These are phyloP conservation scores for Iberis pinnata DNA, from an alignment of 345 rosid genomes.

Conservation along the genomic window DNA sequence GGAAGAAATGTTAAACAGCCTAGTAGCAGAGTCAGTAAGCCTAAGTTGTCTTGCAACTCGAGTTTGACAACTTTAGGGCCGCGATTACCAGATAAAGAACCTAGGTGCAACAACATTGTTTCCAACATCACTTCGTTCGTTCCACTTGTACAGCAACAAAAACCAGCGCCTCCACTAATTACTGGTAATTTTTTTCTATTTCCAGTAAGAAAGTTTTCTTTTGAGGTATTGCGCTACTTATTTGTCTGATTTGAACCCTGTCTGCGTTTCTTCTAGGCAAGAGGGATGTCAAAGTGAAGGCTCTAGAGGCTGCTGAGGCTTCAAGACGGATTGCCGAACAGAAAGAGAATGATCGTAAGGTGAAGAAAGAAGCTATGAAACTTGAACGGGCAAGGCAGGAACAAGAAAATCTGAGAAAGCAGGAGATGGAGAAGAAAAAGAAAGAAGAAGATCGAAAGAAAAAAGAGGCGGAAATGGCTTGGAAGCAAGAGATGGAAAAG, in stretches of 20 bases:
- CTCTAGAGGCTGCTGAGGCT: constrained; percentile 86
- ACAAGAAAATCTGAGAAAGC: constrained; percentile 56
- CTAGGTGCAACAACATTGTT: constrained; percentile 64
- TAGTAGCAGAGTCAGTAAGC: constrained; percentile 46
- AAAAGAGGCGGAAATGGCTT: constrained; percentile 66
- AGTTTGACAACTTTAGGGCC: constrained; percentile 39
- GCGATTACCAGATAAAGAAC: constrained; percentile 37
- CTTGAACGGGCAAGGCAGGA: constrained; percentile 68
- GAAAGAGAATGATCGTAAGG: constrained; percentile 76
- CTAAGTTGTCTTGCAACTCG: constrained; percentile 48
- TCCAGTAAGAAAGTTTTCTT: constrained; percentile 2
- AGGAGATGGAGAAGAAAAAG: constrained; percentile 61
- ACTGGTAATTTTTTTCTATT: constrained; percentile 43
- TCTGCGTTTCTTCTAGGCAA: constrained; percentile 46
- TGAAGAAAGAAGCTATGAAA: constrained; percentile 77
- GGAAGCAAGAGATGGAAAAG: constrained; percentile 76
- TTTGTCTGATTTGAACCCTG: background rate
- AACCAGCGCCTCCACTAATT: constrained; percentile 48
- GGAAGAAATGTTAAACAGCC: constrained; percentile 39
- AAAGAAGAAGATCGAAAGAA: constrained; percentile 75
- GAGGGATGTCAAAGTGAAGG: constrained; percentile 81
- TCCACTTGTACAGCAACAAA: constrained; percentile 72
- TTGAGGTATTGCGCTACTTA: background rate
- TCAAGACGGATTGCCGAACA: constrained; percentile 72
- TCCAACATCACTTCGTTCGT: constrained; percentile 69